Evolutionary conservation across 257 asterid genomes (phyloP), one percentile per base, ranked within the genome.

Genomic region (Ballota nigra): DNA sequence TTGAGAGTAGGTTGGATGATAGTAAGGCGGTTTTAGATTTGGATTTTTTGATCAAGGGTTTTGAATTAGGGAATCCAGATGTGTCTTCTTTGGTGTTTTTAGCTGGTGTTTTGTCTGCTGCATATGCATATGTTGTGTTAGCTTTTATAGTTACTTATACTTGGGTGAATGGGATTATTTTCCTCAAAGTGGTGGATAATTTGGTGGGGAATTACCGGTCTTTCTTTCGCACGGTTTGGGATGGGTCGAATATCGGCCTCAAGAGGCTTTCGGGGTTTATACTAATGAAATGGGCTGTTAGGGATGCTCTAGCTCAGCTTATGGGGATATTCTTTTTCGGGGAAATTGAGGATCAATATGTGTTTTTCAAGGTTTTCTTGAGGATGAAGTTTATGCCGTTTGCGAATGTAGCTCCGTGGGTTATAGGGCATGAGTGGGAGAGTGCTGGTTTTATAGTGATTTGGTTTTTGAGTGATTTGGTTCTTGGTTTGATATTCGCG

Each of bases 231-330:
- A 82, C 92, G 0, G 53, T 85, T 20, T 90, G 93, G 97, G 91
- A 87, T 8, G 98, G 98, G 40, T 84, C 96, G 10, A 81, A 77
- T 75, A 45, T 92, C 15, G 98, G 98, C 43, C 72, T 90, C 56
- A 86, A 84, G 79, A 87, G 95, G 87, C 86, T 92, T 12, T 85
- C 93, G 0, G 96, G 97, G 56, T 87, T 90, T 72, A 82, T 88
- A 23, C 78, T 92, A 76, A 87, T 92, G 96, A 87, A 85, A 73
- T 92, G 98, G 98, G 98, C 98, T 1, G 95, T 92, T 29, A 87
- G 87, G 81, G 97, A 92, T 68, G 96, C 97, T 0, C 72, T 92
- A 69, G 89, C 95, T 0, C 98, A 92, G 82, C 69, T 92, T 31
- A 75, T 86, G 80, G 96, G 71, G 26, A 84, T 92, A 18, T 86